Percentiles rank a stretch among this genome's conserved stretches.
Evolutionary conservation across 2,329 filamentous ascomycete species (phyloP).

Genomic region (Hypoxylon sp.): DNA sequence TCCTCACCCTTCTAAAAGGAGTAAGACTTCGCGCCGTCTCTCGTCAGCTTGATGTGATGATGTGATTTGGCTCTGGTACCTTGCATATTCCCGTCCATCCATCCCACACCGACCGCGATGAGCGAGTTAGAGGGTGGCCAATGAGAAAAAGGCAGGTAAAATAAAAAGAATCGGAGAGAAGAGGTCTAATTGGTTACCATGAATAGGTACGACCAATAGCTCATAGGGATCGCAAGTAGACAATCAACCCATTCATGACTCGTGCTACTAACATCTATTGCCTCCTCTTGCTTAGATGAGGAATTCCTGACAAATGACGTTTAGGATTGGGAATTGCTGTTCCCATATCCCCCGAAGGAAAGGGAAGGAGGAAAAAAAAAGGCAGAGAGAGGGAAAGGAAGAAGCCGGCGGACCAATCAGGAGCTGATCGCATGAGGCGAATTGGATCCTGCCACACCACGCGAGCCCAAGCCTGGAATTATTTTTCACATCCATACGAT

Average conservation of each 20-base stretch:
- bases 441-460: constrained; percentile 45
- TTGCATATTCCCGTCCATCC: constrained; percentile 39
- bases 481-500: constrained; percentile 18
- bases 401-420: constrained; percentile 29
- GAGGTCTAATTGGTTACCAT: constrained; percentile 14
- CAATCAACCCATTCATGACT: constrained; percentile 10
- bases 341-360: background rate
- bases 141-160: constrained; percentile 26
- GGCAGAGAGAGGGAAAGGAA: constrained; percentile 7
- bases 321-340: constrained; percentile 2
- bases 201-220: constrained; percentile 3
- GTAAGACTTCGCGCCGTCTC: constrained; percentile 40
- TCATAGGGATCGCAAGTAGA: constrained; percentile 20
- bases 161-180: constrained; percentile 6
- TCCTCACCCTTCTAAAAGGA: constrained; percentile 24
- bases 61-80: constrained; percentile 44
- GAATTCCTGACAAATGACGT: constrained; percentile 17
- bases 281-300: constrained; percentile 22
- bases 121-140: constrained; percentile 21
- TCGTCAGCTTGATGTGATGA: constrained; percentile 43
- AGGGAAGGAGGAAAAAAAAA: constrained; percentile 6
- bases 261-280: constrained; percentile 5
- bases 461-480: constrained; percentile 7
- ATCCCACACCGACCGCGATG: constrained; percentile 30
- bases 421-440: constrained; percentile 40